A percentile compares a stretch with the other conserved stretches of the same genome.
Evolutionary conservation across 202 grass and related monocot genomes (phyloP).

Genomic region (Alloteropsis angusta): DNA sequence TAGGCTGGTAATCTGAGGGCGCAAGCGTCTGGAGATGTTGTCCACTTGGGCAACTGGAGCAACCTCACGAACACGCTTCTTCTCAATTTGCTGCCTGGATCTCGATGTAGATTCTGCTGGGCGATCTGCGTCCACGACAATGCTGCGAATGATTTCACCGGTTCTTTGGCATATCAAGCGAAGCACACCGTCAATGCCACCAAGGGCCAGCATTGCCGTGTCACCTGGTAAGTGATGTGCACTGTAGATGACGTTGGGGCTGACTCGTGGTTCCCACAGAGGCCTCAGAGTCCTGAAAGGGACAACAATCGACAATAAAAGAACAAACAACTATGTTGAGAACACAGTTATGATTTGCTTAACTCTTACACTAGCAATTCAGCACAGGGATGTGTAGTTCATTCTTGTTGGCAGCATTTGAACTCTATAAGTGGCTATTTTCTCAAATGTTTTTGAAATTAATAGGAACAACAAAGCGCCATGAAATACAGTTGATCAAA

Average conservation of each 20-base stretch:
- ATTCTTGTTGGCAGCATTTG: background rate
- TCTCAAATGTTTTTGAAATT: background rate
- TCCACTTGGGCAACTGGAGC: conserved; percentile 36
- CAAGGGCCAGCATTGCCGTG: conserved; percentile 39
- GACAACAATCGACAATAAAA: conserved; percentile 3
- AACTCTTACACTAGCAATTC: background rate
- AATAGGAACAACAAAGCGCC: background rate
- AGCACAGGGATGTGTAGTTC: background rate
- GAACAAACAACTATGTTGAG: background rate
- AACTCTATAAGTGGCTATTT: background rate
- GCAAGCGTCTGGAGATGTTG: conserved; percentile 40
- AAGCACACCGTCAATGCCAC: conserved; percentile 78
- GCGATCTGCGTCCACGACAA: conserved; percentile 24
- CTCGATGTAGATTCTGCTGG: conserved; percentile 1
- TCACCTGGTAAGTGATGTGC: conserved; percentile 59
- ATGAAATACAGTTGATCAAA: background rate
- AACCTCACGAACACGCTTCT: conserved; percentile 40
- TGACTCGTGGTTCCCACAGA: conserved; percentile 80
- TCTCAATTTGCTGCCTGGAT: conserved; percentile 27
- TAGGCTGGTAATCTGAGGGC: conserved; percentile 55
- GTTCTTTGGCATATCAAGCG: conserved; percentile 66
- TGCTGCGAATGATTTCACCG: conserved; percentile 42
- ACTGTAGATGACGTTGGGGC: conserved; percentile 85
- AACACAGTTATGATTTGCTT: conserved; percentile 2
- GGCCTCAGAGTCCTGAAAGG: conserved; percentile 56